phyloP scores from a whole-genome alignment of 345 rosid species.

The Chamaenerion angustifolium region DNA sequence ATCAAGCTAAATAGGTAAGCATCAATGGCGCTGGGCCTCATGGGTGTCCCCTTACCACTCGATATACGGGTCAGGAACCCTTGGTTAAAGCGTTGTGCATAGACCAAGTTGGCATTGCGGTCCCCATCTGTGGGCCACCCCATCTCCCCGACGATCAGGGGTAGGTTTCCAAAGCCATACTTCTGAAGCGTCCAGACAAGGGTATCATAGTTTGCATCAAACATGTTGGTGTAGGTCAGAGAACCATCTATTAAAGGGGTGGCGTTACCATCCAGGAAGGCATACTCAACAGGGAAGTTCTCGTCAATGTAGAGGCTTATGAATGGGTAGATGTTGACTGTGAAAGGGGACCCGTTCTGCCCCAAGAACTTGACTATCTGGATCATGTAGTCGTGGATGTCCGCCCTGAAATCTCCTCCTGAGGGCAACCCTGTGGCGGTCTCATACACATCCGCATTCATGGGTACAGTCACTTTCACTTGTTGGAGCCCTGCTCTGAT shows the following conservation, averaged over 20 bases:
- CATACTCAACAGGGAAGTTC: slow-evolving; percentile 74
- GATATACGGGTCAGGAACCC: slow-evolving; percentile 63
- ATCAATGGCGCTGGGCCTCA: slow-evolving; percentile 58
- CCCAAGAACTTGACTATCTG: slow-evolving; percentile 61
- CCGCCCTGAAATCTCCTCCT: slow-evolving; percentile 79
- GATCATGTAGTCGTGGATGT: slow-evolving; percentile 65
- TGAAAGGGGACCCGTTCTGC: slow-evolving; percentile 52
- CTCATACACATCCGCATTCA: slow-evolving; percentile 74
- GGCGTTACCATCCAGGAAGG: slow-evolving; percentile 70
- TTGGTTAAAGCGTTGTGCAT: slow-evolving; percentile 77
- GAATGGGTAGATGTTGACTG: slow-evolving; percentile 88
- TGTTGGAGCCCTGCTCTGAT: slow-evolving; percentile 62
- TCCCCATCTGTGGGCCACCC: slow-evolving; percentile 99
- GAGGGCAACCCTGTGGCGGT: slow-evolving; percentile 38
- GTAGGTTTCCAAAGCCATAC: slow-evolving; percentile 67
- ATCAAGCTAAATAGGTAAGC: slow-evolving; percentile 66
- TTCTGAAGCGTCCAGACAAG: slow-evolving; percentile 68
- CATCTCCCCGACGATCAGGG: slow-evolving; percentile 70
- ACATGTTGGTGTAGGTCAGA: slow-evolving; percentile 49
- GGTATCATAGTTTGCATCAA: slow-evolving; percentile 85
- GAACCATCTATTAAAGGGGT: slow-evolving; percentile 64
- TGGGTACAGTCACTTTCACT: slow-evolving; percentile 74
- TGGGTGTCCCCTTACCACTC: slow-evolving; percentile 78
- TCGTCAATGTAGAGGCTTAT: slow-evolving; percentile 67
- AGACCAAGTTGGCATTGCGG: slow-evolving; percentile 46